Percentiles rank a stretch among this genome's conserved stretches.
phyloP scores from a whole-genome alignment of 2,329 filamentous ascomycete genomes.

The Microcyclosporella mali region DNA sequence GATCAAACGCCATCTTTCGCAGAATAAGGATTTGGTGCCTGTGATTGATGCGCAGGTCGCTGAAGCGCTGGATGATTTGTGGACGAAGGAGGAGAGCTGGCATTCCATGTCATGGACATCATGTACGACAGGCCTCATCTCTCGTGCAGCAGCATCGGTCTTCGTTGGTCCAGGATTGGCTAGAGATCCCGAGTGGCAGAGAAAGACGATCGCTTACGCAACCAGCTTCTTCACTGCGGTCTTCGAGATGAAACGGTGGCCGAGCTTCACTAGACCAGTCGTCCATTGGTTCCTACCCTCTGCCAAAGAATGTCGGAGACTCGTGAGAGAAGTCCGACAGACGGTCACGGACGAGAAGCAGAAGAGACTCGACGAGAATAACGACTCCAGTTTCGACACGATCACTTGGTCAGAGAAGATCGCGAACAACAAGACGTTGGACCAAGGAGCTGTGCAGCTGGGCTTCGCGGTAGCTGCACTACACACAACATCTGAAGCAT shows the following conservation, averaged over 20 bases:
- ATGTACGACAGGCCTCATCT: constrained; percentile 26
- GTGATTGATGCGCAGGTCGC: constrained; percentile 9
- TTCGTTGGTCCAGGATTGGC: constrained; percentile 34
- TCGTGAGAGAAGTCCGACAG: constrained; percentile 24
- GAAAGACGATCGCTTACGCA: constrained; percentile 27
- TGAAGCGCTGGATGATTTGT: constrained; percentile 9
- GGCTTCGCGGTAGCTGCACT: constrained; percentile 15
- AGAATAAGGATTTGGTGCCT: constrained; percentile 12
- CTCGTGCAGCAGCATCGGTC: constrained; percentile 31
- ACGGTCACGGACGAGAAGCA: too few relatives aligned
- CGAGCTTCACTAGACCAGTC: constrained; percentile 30
- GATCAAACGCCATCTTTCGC: constrained; percentile 13
- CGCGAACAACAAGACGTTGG: neutral
- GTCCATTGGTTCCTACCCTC: constrained; percentile 31
- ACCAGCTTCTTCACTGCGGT: constrained; percentile 30
- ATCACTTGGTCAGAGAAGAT: too few relatives aligned
- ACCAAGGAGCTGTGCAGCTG: constrained; percentile 6
- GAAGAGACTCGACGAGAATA: too few relatives aligned
- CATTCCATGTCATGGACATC: constrained; percentile 9
- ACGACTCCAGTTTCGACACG: too few relatives aligned
- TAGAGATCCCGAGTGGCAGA: constrained; percentile 34
- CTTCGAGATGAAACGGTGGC: constrained; percentile 32
- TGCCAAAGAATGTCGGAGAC: constrained; percentile 25
- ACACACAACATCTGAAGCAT: constrained; percentile 20
- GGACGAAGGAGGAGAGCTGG: constrained; percentile 5